Conservation (phyloP, 768 basidiomycete genomes). For the Kwoniella sp. region DNA sequence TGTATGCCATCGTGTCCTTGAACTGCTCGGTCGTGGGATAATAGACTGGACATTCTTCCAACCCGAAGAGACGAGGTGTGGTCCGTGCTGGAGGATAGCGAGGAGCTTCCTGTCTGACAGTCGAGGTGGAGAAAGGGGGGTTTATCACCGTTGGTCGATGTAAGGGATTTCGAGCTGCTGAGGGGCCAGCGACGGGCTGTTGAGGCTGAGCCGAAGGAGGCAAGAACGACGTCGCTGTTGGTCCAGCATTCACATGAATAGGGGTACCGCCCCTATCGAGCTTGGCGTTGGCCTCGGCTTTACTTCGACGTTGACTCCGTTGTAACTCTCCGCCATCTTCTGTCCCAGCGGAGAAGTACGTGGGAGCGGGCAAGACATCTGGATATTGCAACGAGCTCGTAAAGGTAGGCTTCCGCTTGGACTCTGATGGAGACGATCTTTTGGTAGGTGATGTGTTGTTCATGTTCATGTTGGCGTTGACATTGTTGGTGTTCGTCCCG, state of each 20-base stretch:
- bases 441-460: not conserved
- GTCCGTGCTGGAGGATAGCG: conserved; percentile 42
- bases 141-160: conserved; percentile 34
- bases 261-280: conserved; percentile 39
- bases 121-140: conserved; percentile 42
- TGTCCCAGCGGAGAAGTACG: conserved; percentile 11
- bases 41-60: conserved; percentile 85
- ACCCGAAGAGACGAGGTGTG: conserved; percentile 68
- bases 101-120: conserved; percentile 44
- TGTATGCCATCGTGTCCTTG: conserved; percentile 89
- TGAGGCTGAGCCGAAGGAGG: conserved; percentile 26
- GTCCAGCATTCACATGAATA: conserved; percentile 20
- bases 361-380: conserved; percentile 30
- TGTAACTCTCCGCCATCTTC: conserved; percentile 36
- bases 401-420: conserved; percentile 33
- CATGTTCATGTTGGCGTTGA: too few relatives aligned
- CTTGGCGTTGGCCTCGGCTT: conserved; percentile 45
- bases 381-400: conserved; percentile 41
- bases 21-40: conserved; percentile 90
- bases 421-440: conserved; percentile 11
- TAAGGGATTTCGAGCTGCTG: conserved; percentile 44
- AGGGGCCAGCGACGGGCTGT: conserved; percentile 26
- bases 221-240: conserved; percentile 38
- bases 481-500: not conserved
- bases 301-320: conserved; percentile 44